Conservation (phyloP, 805 yeast genomes). For the Saturnispora ahearnii region DNA sequence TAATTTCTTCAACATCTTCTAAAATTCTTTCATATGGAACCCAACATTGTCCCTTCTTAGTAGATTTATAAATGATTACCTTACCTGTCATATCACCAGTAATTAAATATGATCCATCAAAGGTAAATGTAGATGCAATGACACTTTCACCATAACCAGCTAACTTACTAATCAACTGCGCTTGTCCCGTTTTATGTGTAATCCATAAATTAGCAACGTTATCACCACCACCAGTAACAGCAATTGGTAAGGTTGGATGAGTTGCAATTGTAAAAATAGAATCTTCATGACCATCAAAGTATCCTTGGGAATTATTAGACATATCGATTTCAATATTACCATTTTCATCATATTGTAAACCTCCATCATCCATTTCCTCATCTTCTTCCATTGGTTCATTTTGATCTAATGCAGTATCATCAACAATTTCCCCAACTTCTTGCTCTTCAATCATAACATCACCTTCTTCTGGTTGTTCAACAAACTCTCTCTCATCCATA, state of each 20-base stretch:
- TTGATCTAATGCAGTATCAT: constrained; percentile 31
- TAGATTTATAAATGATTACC: constrained; percentile 60
- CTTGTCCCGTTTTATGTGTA: constrained; percentile 68
- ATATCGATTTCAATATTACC: constrained; percentile 69
- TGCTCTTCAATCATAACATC: constrained; percentile 24
- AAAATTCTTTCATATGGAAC: constrained; percentile 32
- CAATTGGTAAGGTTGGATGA: constrained; percentile 80
- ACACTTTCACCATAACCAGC: constrained; percentile 85
- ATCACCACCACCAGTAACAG: constrained; percentile 94
- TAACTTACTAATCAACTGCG: constrained; percentile 67
- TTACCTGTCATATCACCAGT: constrained; percentile 96
- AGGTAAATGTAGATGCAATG: constrained; percentile 71
- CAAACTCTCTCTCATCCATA: constrained; percentile 5
- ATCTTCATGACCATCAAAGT: constrained; percentile 85
- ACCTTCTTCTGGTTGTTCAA: constrained; percentile 12
- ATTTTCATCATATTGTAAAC: constrained; percentile 28
- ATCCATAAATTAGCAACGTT: constrained; percentile 88
- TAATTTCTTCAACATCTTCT: constrained; percentile 85
- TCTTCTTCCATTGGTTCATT: constrained; percentile 27
- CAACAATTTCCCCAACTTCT: constrained; percentile 28
- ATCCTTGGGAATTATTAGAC: constrained; percentile 81
- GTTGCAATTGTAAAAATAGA: constrained; percentile 74
- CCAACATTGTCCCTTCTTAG: constrained; percentile 82
- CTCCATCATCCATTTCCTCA: constrained; percentile 19
- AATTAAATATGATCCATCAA: constrained; percentile 69